A percentile compares a stretch with the other conserved stretches of the same genome.
Evolutionary conservation across 441 rosid species (phyloP).

Genomic region (Kokia cookei): DNA sequence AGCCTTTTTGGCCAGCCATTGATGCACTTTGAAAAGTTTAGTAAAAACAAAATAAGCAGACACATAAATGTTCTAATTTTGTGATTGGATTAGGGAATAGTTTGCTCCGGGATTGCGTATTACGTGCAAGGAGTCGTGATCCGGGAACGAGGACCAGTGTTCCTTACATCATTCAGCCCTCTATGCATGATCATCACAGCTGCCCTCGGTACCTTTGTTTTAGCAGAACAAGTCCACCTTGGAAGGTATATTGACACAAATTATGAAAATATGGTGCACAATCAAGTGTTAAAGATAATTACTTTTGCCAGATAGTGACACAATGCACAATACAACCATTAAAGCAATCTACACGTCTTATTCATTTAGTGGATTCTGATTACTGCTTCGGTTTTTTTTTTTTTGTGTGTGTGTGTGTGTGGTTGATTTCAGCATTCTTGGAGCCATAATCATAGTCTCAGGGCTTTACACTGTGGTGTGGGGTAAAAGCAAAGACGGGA

Average conservation of each 20-base stretch:
- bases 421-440: conserved; percentile 51
- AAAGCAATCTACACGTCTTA: not conserved
- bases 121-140: conserved; percentile 80
- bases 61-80: not conserved
- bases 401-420: not conserved
- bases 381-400: not conserved
- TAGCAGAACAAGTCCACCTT: conserved; percentile 66
- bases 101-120: conserved; percentile 87
- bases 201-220: conserved; percentile 50
- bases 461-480: conserved; percentile 88
- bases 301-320: not conserved
- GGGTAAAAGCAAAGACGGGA: conserved; percentile 78
- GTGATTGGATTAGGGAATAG: conserved; percentile 52
- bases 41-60: not conserved
- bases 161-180: conserved; percentile 78
- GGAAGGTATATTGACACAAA: conserved; percentile 57
- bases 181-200: conserved; percentile 82
- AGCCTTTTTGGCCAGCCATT: not conserved
- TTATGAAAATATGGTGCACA: not conserved
- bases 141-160: conserved; percentile 78
- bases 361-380: not conserved
- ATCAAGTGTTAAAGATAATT: not conserved
- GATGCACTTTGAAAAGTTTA: not conserved
- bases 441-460: conserved; percentile 66
- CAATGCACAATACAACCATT: not conserved